Evolutionary conservation across 2,329 filamentous ascomycete species (phyloP), one percentile per base, ranked within the genome.

Genomic region (Diaporthe australafricana): DNA sequence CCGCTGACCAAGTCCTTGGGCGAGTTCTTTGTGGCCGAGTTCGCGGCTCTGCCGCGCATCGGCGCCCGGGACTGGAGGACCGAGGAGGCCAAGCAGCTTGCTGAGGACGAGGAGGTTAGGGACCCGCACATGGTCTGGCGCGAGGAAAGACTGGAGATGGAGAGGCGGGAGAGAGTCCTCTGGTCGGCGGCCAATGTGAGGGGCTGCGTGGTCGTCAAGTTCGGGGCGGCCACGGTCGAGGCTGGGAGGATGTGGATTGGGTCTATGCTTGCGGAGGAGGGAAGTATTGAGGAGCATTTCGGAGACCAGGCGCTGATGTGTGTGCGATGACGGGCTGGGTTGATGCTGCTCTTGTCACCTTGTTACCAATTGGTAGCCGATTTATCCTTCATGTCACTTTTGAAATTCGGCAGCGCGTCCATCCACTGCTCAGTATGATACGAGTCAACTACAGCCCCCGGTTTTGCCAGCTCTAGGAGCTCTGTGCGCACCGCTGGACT

Each of bases 181-280:
- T 98, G 95, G 94, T 95, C 94, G 32, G 94, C 93, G 16, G 93
- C 95, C 17, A 88, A 88, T 32, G 90, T 97, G 42, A 88, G 95
- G 68, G 92, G 94, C 5, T 98, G 96, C 78, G 92, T 96, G 4
- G 87, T 98, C 32, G 92, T 98, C 76, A 98, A 98, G 81, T 97
- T 98, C 80, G 94, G 94, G 1, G 94, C 95, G 1, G 87, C 87
- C 69, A 92, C 92, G 55, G 92, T 98, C 30, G 95, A 98, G 80
- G 92, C 92, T 32, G 95, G 92, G 5, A 90, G 93, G 75, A 84
- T 88, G 57, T 98, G 95, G 94, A 86, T 98, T 71, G 90, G 91
- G 12, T 87, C 86, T 8, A 93, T 98, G 89, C 83, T 98, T 57
- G 82, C 86, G 56, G 87, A 90, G 74, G 94, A 98, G 80, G 93